Conservation (phyloP, 2,329 filamentous ascomycete species). For the Furcasterigmium furcatum region DNA sequence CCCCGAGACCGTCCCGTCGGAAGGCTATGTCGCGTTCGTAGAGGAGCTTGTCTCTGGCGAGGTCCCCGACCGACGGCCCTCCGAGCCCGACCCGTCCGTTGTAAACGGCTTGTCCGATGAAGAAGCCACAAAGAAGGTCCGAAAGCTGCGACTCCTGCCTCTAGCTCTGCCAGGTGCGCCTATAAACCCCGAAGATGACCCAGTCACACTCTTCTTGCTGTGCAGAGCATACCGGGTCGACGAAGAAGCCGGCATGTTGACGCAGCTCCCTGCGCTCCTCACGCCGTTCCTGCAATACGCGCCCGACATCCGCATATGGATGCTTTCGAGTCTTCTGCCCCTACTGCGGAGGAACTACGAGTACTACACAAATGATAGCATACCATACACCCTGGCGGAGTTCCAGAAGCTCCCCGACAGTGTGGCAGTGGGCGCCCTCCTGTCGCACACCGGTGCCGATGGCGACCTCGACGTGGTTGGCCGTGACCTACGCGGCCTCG, state of each 20-base stretch:
- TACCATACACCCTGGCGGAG: constrained; percentile 52
- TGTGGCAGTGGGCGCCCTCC: constrained; percentile 56
- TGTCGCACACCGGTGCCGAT: constrained; percentile 51
- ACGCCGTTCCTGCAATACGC: constrained; percentile 64
- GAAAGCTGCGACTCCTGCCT: constrained; percentile 60
- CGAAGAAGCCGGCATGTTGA: constrained; percentile 66
- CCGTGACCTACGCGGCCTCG: constrained; percentile 63
- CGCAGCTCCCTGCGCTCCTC: constrained; percentile 64
- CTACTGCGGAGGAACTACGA: constrained; percentile 66
- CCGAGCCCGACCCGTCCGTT: constrained; percentile 50
- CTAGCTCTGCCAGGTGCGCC: constrained; percentile 48
- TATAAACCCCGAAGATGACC: constrained; percentile 46
- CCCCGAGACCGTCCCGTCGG: constrained; percentile 65
- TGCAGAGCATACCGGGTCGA: constrained; percentile 68
- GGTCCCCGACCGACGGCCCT: constrained; percentile 33
- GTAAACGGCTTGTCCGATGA: constrained; percentile 59
- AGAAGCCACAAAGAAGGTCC: constrained; percentile 60
- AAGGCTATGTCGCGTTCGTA: constrained; percentile 60
- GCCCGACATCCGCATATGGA: constrained; percentile 62
- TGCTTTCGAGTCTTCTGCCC: constrained; percentile 66
- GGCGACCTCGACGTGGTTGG: constrained; percentile 42
- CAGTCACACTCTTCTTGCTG: constrained; percentile 62
- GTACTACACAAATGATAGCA: constrained; percentile 56
- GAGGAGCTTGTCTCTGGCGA: constrained; percentile 50
- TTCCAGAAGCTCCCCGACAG: constrained; percentile 61